Evolutionary conservation across 2,329 filamentous ascomycete genomes (phyloP).

Genomic region (Fusarium penzigii): DNA sequence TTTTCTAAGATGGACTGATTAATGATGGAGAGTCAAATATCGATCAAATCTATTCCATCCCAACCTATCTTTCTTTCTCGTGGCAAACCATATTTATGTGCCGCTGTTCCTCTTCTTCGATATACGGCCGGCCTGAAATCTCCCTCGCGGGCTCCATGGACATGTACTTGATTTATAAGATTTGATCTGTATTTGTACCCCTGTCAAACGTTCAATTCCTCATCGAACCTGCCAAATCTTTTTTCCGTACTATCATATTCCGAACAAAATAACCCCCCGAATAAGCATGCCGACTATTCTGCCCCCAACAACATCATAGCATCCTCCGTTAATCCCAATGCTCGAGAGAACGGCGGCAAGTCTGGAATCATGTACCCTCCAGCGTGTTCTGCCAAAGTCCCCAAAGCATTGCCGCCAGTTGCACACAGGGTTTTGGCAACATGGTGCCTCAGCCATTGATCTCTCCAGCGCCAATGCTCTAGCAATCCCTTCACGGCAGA

Average conservation of each 20-base stretch:
- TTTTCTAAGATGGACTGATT: constrained; percentile 20
- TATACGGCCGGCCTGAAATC: neutral
- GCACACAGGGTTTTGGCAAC: constrained; percentile 55
- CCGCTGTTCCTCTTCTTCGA: neutral
- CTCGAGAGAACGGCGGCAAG: constrained; percentile 59
- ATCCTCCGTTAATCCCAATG: constrained; percentile 41
- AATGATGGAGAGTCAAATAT: constrained; percentile 11
- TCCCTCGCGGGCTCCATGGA: neutral
- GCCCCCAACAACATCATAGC: constrained; percentile 15
- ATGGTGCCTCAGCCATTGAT: constrained; percentile 53
- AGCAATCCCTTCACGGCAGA: constrained; percentile 35
- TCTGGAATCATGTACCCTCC: constrained; percentile 57
- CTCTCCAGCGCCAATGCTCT: constrained; percentile 44
- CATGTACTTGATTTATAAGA: neutral
- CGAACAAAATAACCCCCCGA: neutral
- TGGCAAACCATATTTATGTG: neutral
- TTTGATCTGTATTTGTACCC: neutral
- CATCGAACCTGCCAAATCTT: neutral
- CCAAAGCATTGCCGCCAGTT: constrained; percentile 46
- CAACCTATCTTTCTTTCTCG: neutral
- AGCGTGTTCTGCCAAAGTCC: constrained; percentile 48
- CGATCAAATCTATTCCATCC: neutral
- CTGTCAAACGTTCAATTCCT: neutral
- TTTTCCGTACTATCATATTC: neutral
- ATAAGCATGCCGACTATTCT: constrained; percentile 26